phyloP scores from a whole-genome alignment of 2,329 filamentous ascomycete species.

The Tolypocladium guangdongense region DNA sequence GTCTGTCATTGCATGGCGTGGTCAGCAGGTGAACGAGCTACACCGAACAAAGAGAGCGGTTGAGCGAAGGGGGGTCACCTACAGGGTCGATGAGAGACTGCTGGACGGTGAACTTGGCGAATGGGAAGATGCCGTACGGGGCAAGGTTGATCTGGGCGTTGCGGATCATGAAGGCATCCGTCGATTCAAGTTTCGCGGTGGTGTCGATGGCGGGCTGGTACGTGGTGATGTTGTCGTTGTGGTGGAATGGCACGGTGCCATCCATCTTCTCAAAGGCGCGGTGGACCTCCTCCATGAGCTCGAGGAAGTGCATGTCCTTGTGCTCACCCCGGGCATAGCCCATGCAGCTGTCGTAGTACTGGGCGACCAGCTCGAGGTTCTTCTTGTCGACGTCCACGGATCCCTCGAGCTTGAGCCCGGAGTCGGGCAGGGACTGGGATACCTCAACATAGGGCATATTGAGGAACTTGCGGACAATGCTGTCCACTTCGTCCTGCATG shows the following conservation, averaged over 20 bases:
- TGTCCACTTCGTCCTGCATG: background rate
- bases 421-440: background rate
- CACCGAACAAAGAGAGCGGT: too few species aligned
- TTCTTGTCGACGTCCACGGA: background rate
- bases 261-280: constrained; percentile 1
- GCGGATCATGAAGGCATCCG: constrained; percentile 2
- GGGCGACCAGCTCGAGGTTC: background rate
- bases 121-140: constrained; percentile 4
- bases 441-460: background rate
- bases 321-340: background rate
- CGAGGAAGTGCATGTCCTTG: background rate
- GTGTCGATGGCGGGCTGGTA: background rate
- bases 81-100: constrained; percentile 7
- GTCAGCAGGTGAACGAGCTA: too few species aligned
- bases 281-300: constrained; percentile 4
- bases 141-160: constrained; percentile 1
- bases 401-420: background rate
- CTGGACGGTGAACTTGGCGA: constrained; percentile 5
- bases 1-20: background rate
- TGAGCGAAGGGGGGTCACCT: background rate
- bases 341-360: constrained; percentile 5
- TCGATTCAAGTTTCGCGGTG: background rate
- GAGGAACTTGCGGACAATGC: background rate
- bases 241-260: background rate
- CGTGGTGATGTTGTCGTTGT: background rate